These are phyloP conservation scores for Cenococcum geophilum DNA, from an alignment of 495 filamentous ascomycete genomes.

Conservation along the genomic window DNA sequence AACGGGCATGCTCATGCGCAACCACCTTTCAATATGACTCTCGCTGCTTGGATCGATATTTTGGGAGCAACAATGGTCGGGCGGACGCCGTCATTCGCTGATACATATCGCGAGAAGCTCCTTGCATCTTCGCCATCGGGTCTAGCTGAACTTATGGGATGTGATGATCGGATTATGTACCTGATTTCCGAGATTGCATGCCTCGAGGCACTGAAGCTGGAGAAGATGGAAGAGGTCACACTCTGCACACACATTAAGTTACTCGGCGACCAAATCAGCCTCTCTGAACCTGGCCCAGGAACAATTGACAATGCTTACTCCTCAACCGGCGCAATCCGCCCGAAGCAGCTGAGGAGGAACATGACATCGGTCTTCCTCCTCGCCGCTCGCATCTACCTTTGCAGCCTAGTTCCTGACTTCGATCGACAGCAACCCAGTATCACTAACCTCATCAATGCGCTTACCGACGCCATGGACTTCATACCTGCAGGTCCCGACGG, in stretches of 20 bases:
- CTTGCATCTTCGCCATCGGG: slow-evolving; percentile 65
- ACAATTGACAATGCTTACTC: slow-evolving; percentile 38
- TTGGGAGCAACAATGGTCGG: slow-evolving; percentile 90
- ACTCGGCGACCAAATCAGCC: slow-evolving; percentile 73
- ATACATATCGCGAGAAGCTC: slow-evolving; percentile 88
- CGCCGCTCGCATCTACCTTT: slow-evolving; percentile 90
- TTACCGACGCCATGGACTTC: slow-evolving; percentile 62
- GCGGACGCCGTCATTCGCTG: slow-evolving; percentile 75
- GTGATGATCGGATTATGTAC: slow-evolving; percentile 96
- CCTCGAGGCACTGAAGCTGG: slow-evolving; percentile 77
- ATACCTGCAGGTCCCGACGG: slow-evolving; percentile 76
- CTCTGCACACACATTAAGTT: slow-evolving; percentile 78
- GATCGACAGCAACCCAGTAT: slow-evolving; percentile 63
- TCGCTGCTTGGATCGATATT: slow-evolving; percentile 96
- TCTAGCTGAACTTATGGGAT: slow-evolving; percentile 91
- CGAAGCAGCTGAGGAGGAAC: slow-evolving; percentile 73
- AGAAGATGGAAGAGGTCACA: slow-evolving; percentile 72
- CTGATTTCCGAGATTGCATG: slow-evolving; percentile 96
- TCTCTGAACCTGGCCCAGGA: slow-evolving; percentile 54
- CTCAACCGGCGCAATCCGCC: slow-evolving; percentile 66
- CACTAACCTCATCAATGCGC: slow-evolving; percentile 64
- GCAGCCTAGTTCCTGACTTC: slow-evolving; percentile 85
- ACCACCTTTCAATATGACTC: slow-evolving; percentile 90
- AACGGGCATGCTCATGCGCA: slow-evolving; percentile 49
- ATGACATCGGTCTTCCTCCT: slow-evolving; percentile 86